phyloP scores from a whole-genome alignment of 2,329 filamentous ascomycete genomes.

The Arthrobotrys sphaeroides region DNA sequence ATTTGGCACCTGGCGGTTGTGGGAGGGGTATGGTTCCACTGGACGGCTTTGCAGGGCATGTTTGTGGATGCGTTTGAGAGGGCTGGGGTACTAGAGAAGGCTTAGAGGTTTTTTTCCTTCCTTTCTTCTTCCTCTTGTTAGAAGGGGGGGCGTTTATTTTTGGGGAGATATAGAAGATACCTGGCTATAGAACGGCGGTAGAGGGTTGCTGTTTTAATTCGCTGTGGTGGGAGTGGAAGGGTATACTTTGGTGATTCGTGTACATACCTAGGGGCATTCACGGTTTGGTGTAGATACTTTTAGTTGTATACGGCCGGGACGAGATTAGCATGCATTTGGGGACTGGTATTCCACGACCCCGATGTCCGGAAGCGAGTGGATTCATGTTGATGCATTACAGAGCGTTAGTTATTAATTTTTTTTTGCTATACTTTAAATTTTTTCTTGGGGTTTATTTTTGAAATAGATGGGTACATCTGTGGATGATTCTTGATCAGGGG shows the following conservation, averaged over 20 bases:
- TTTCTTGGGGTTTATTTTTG: too few species aligned
- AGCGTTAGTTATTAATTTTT: too few species aligned
- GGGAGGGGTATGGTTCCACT: conserved; percentile 96
- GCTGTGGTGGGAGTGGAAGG: background rate
- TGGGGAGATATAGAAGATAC: background rate
- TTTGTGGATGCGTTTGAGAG: conserved; percentile 80
- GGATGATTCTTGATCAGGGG: too few species aligned
- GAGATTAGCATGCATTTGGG: background rate
- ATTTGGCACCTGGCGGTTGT: conserved; percentile 96
- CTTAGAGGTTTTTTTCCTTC: too few species aligned
- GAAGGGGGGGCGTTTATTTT: background rate
- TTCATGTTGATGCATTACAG: too few species aligned
- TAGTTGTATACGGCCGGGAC: too few species aligned
- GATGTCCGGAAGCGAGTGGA: background rate
- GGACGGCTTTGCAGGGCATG: conserved; percentile 93
- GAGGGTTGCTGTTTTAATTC: background rate
- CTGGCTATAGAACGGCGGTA: conserved; percentile 4
- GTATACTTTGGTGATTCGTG: background rate
- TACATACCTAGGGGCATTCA: conserved; percentile 14
- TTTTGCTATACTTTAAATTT: too few species aligned
- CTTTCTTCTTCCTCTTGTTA: too few species aligned
- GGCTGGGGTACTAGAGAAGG: conserved; percentile 64
- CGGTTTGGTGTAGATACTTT: background rate
- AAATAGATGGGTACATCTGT: too few species aligned
- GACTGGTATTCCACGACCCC: background rate